Evolutionary conservation across 257 asterid species (phyloP), one percentile per base, ranked within the genome.

Genomic region (Solanum rostratum): DNA sequence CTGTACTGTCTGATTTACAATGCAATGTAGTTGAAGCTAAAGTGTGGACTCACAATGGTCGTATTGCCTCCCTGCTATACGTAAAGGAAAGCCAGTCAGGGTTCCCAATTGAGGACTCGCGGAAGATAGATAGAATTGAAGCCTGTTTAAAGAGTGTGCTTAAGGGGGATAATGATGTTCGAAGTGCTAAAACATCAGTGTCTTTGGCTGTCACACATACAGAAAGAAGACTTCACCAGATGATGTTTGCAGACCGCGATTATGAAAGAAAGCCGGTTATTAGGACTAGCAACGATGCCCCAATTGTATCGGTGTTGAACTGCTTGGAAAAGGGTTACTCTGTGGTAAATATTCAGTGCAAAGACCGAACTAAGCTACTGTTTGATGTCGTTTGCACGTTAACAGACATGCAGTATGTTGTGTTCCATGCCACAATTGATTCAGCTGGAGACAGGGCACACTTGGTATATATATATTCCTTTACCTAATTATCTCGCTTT

Each of bases 181-280:
- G 93, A 41, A 90, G 97, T 29, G 99, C 99, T 0, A 92, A 88
- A 37, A 95, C 95, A 7, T 89, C 93, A 1, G 92, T 95, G 6
- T 93, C 97, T 2, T 76, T 91, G 87, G 93, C 88, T 24, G 94
- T 87, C 8, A 93, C 97, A 0, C 98, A 95, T 74, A 93, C 96
- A 0, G 99, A 97, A 87, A 92, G 99, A 84, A 91, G 99, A 91
- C 99, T 97, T 85, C 99, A 97, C 84, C 99, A 97, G 87, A 89
- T 97, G 98, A 97, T 97, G 99, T 94, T 91, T 71, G 96, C 95
- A 0, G 99, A 97, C 78, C 88, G 98, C 24, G 99, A 97, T 86
- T 97, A 95, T 4, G 98, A 95, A 46, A 84, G 97, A 87, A 88
- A 88, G 62, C 87, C 95, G 7, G 73, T 82, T 0, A 84, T 90